Conservation (phyloP, 2,329 filamentous ascomycete species). For the Aureobasidium sp. region DNA sequence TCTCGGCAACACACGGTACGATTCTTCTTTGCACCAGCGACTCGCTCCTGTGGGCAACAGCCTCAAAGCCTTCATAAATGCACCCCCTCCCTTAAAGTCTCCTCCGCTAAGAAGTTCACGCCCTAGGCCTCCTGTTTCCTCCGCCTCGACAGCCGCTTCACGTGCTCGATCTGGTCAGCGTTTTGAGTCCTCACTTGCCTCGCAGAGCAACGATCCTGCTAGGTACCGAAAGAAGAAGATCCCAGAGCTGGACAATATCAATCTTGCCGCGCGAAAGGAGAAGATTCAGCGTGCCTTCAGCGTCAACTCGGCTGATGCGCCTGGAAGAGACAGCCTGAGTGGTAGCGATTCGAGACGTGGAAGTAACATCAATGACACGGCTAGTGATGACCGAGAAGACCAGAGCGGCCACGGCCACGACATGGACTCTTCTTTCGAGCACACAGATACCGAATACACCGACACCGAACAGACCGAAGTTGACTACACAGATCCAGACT, state of each 20-base stretch:
- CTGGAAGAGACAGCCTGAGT: slow-evolving; percentile 27
- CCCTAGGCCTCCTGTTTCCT: slow-evolving; percentile 70
- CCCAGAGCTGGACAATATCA: slow-evolving; percentile 65
- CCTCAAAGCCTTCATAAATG: slow-evolving; percentile 66
- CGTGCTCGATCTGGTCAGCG: slow-evolving; percentile 58
- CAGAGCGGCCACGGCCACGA: neutral
- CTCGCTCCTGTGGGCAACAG: slow-evolving; percentile 25
- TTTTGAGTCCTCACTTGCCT: slow-evolving; percentile 27
- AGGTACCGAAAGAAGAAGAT: slow-evolving; percentile 31
- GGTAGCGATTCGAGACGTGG: neutral
- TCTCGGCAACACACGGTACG: slow-evolving; percentile 29
- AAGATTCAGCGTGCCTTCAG: slow-evolving; percentile 80
- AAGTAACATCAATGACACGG: slow-evolving; percentile 2
- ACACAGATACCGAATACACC: neutral
- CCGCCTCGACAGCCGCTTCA: slow-evolving; percentile 64
- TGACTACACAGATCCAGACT: neutral
- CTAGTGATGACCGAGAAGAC: neutral
- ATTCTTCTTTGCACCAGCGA: slow-evolving; percentile 33
- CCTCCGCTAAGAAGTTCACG: slow-evolving; percentile 74
- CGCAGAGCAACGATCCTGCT: slow-evolving; percentile 15
- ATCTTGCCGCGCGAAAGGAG: slow-evolving; percentile 76
- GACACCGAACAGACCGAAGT: neutral
- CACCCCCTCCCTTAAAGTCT: slow-evolving; percentile 64
- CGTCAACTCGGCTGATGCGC: slow-evolving; percentile 47
- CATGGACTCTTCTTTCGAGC: neutral